Evolutionary conservation across 257 asterid species (phyloP).

Genomic region (Solanum megistacrolobum): DNA sequence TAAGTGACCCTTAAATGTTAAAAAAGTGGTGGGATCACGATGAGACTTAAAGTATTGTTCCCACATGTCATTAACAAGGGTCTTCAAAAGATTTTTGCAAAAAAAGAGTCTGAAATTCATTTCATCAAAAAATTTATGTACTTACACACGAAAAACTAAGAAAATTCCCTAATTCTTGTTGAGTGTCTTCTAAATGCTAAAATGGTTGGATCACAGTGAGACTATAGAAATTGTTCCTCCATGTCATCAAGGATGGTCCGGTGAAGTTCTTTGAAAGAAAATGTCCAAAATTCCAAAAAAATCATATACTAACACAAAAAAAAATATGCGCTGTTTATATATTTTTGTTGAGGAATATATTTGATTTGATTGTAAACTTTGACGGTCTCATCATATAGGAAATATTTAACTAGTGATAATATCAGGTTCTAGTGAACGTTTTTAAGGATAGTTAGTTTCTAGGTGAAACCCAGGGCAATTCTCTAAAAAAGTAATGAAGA

Average conservation of each 20-base stretch:
- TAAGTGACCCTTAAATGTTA: neutral
- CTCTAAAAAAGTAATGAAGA: too few relatives aligned
- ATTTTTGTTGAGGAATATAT: neutral
- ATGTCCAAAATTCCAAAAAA: neutral
- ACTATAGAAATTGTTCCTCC: neutral
- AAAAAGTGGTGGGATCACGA: neutral
- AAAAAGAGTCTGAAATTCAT: too few relatives aligned
- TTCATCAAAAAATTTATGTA: too few relatives aligned
- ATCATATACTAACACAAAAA: too few relatives aligned
- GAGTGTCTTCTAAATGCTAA: neutral
- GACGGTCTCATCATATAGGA: neutral
- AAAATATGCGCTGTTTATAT: neutral
- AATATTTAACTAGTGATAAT: neutral
- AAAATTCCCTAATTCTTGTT: too few relatives aligned
- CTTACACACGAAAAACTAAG: neutral
- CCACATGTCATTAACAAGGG: neutral
- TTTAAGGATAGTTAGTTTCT: neutral
- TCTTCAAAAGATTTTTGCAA: too few relatives aligned
- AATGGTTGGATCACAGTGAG: neutral
- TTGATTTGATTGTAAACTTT: too few relatives aligned
- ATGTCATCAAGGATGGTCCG: neutral
- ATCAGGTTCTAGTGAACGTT: neutral
- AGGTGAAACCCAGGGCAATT: fast-evolving
- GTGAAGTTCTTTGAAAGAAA: neutral
- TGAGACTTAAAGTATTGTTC: neutral